Evolutionary conservation across 2,329 filamentous ascomycete genomes (phyloP), one percentile per base, ranked within the genome.

Genomic region (Ceratocystiopsis sp.): DNA sequence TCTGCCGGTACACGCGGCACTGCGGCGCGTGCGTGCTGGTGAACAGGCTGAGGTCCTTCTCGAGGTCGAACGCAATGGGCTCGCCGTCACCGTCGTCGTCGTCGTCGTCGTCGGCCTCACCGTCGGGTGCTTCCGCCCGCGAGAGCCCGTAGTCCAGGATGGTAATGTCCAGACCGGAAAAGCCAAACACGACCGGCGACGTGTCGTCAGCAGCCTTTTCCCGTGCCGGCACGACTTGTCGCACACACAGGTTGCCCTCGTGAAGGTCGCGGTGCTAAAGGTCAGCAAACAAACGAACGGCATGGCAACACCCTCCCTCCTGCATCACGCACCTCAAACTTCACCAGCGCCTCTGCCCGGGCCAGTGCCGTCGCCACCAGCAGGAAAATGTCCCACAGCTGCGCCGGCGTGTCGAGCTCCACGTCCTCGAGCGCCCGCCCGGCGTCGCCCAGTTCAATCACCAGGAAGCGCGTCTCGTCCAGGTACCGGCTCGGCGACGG

Each of bases 71-170:
- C 2, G 69, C 71, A 8, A 75, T 62, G 11, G 50, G 43, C 14
- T 46, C 47, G 1, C 64, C 60, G 14, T 49, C 51, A 3, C 59
- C 57, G 9, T 52, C 54, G 16, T 62, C 57, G n/a, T 48, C 16
- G 11, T 53, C 51, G 14, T 49, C 51, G 3, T 59, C 57, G 9
- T 52, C 54, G 16, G 62, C 57, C n/a, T 48, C 16, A 10, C 53
- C 51, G 14, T 62, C 57, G 15, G 47, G n/a, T 8, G 53, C 51
- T n/a, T 53, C 49, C 41, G 73, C 75, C 16, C 75, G 66, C 1
- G 75, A 80, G 14, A 80, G 62, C 0, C 75, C 75, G 48, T 79
- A 80, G 56, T 80, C 75, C 6, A 80, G 61, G 36, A 80, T 73
- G 0, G 75, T 79, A 39, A 79, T 70, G 44, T 78, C 71, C 5